Evolutionary conservation across 2,329 filamentous ascomycete species (phyloP).

Genomic region (Trichoderma atrobrunneum): DNA sequence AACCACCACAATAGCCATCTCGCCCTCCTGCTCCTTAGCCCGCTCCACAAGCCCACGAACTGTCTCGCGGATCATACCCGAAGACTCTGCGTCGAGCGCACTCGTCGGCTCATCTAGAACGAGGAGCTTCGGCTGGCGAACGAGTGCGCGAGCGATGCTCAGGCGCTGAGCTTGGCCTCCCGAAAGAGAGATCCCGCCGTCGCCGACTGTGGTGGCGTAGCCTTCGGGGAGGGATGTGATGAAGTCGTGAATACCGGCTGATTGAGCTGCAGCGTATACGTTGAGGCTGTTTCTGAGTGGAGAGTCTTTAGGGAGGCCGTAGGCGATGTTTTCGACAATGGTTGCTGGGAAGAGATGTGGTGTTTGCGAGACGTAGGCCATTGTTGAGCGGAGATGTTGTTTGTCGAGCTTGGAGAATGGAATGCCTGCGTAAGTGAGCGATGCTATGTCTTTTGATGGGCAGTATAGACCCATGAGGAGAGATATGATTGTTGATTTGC

Average conservation of each 20-base stretch:
- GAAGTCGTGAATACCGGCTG: conserved; percentile 72
- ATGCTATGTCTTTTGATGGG: conserved; percentile 29
- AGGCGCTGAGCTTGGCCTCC: conserved; percentile 83
- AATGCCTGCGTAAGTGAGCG: conserved; percentile 57
- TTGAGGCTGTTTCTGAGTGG: conserved; percentile 44
- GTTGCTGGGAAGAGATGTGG: conserved; percentile 76
- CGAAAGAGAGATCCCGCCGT: conserved; percentile 69
- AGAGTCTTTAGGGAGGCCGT: conserved; percentile 63
- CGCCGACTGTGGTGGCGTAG: conserved; percentile 67
- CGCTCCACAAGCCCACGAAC: conserved; percentile 51
- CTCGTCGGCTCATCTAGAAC: conserved; percentile 87
- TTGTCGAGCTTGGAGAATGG: conserved; percentile 61
- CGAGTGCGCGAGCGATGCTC: conserved; percentile 75
- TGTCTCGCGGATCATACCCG: conserved; percentile 61
- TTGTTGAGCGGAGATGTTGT: conserved; percentile 54
- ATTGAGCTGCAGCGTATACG: conserved; percentile 51
- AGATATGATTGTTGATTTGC: conserved; percentile 80
- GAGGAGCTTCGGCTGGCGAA: conserved; percentile 67
- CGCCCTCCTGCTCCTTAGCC: conserved; percentile 25
- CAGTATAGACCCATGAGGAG: conserved; percentile 71
- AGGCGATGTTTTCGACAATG: conserved; percentile 61
- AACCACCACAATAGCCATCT: conserved; percentile 72
- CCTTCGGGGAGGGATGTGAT: conserved; percentile 63
- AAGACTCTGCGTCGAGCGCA: conserved; percentile 69
- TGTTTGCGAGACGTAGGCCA: conserved; percentile 67